Evolutionary conservation across 306 rosid species (phyloP).

Genomic region (Cyamopsis tetragonoloba): DNA sequence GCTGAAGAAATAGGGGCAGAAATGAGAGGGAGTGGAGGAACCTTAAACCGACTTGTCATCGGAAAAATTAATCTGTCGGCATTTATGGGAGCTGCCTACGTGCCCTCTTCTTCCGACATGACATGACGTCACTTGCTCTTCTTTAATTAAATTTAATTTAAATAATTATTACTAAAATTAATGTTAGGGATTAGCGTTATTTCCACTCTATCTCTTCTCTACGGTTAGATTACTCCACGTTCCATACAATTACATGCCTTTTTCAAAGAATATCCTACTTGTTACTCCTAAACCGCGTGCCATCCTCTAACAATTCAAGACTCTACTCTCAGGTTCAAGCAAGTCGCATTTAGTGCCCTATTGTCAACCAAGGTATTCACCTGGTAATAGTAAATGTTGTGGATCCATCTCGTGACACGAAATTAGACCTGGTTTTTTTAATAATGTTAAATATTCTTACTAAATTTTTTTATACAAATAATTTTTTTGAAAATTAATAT

Average conservation of each 20-base stretch:
- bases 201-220: background rate
- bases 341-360: no score
- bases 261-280: no score
- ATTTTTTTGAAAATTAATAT: no score
- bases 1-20: background rate
- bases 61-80: constrained; percentile 47
- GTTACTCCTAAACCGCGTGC: no score
- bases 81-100: constrained; percentile 46
- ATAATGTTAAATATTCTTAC: no score
- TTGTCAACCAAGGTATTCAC: no score
- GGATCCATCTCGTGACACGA: no score
- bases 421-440: no score
- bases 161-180: background rate
- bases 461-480: no score
- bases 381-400: no score
- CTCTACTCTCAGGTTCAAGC: no score
- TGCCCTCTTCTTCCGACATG: constrained; percentile 55
- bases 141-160: background rate
- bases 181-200: background rate
- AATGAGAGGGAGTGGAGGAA: background rate
- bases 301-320: no score
- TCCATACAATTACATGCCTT: background rate
- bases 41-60: constrained; percentile 27
- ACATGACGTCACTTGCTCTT: constrained; percentile 16
- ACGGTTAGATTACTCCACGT: background rate